Percentiles rank a stretch among this genome's conserved stretches.
These are phyloP conservation scores for Pythium phragmiticola DNA, from an alignment of 352 stramenopile genomes.

Conservation along the genomic window DNA sequence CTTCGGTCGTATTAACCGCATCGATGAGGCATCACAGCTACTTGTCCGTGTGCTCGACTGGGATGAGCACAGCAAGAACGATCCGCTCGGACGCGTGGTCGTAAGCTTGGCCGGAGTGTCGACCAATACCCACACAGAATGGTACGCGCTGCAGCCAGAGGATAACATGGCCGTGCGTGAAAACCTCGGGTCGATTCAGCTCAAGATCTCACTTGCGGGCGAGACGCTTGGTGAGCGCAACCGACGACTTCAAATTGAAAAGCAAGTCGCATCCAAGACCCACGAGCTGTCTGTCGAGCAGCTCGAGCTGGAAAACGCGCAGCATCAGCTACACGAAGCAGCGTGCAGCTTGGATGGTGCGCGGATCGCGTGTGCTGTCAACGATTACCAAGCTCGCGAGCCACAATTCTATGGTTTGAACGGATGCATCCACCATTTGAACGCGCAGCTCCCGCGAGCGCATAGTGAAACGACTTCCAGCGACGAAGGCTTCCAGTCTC, in stretches of 20 bases:
- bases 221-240: conserved; percentile 57
- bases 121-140: conserved; percentile 43
- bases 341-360: conserved; percentile 71
- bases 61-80: conserved; percentile 53
- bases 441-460: conserved; percentile 54
- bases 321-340: conserved; percentile 58
- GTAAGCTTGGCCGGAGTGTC: conserved; percentile 56
- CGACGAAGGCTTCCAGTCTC: conserved; percentile 60
- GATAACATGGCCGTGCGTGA: conserved; percentile 41
- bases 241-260: conserved; percentile 52
- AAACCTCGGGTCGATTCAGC: conserved; percentile 51
- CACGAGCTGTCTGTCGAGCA: conserved; percentile 63
- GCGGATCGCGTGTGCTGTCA: conserved; percentile 56
- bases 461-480: conserved; percentile 52
- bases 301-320: conserved; percentile 66
- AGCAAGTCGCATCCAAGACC: conserved; percentile 50
- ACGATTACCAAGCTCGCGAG: conserved; percentile 58
- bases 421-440: conserved; percentile 70
- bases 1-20: conserved; percentile 57
- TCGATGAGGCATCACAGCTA: conserved; percentile 54
- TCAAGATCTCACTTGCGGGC: conserved; percentile 53
- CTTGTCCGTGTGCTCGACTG: conserved; percentile 55
- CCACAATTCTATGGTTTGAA: conserved; percentile 82
- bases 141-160: conserved; percentile 50
- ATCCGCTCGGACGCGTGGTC: conserved; percentile 45